phyloP scores from a whole-genome alignment of 352 stramenopile genomes.

The Globisporangium cystogenes region DNA sequence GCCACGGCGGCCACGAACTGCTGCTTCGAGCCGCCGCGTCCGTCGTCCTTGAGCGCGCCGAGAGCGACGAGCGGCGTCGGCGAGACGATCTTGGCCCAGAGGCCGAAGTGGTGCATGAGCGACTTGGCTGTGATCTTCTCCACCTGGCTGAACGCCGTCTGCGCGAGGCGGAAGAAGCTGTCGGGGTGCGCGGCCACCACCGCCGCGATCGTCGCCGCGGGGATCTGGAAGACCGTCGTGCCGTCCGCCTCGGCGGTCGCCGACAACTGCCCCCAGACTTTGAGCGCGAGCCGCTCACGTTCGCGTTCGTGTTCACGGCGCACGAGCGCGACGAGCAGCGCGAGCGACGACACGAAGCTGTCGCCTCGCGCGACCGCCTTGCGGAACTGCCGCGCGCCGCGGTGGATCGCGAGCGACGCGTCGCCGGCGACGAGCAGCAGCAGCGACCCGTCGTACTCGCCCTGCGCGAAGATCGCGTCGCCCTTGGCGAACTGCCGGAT shows the following conservation, averaged over 20 bases:
- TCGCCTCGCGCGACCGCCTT: constrained; percentile 53
- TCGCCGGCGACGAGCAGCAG: constrained; percentile 61
- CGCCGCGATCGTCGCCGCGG: constrained; percentile 29
- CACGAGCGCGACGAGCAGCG: constrained; percentile 57
- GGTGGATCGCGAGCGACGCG: constrained; percentile 53
- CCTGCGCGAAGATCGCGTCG: constrained; percentile 50
- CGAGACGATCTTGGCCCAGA: constrained; percentile 37
- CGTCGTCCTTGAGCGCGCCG: constrained; percentile 14
- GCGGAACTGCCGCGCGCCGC: constrained; percentile 30
- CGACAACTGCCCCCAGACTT: constrained; percentile 55
- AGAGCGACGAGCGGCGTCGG: constrained; percentile 24
- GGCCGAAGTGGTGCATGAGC: constrained; percentile 78
- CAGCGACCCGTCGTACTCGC: constrained; percentile 68
- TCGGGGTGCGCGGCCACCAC: constrained; percentile 61
- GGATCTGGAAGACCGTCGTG: constrained; percentile 67
- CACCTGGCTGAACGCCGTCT: constrained; percentile 72
- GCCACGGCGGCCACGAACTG: constrained; percentile 30
- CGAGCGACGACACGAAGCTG: constrained; percentile 64
- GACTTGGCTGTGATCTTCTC: constrained; percentile 80
- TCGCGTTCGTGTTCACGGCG: constrained; percentile 27
- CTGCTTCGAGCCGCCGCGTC: constrained; percentile 7
- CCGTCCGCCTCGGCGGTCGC: constrained; percentile 33
- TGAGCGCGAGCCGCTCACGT: constrained; percentile 20
- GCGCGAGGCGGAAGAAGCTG: constrained; percentile 64
- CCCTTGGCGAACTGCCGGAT: constrained; percentile 43